Conservation (phyloP, 208 protist species). For the Trypanosoma theileri region DNA sequence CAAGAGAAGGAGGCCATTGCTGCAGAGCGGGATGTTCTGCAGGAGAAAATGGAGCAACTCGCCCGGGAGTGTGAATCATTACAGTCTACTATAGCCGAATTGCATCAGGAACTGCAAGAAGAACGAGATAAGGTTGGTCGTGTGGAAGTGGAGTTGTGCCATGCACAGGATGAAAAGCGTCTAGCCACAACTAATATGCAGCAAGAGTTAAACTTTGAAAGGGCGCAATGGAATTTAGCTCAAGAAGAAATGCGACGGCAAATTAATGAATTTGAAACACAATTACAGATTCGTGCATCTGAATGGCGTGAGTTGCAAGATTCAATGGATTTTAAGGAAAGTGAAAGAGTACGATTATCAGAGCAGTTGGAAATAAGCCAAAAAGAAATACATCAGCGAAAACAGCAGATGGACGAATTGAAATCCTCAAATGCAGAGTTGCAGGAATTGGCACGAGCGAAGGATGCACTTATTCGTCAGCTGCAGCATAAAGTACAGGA, state of each 20-base stretch:
- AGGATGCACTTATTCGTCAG: slow-evolving; percentile 14
- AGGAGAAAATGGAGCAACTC: slow-evolving; percentile 27
- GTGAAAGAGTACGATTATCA: slow-evolving; percentile 30
- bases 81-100: slow-evolving; percentile 29
- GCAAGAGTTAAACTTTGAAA: slow-evolving; percentile 29
- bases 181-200: slow-evolving; percentile 22
- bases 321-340: slow-evolving; percentile 15
- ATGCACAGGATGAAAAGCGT: slow-evolving; percentile 45
- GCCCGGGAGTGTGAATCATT: slow-evolving; percentile 26
- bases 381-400: slow-evolving; percentile 3
- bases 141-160: slow-evolving; percentile 52
- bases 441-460: slow-evolving; percentile 1
- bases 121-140: slow-evolving; percentile 35
- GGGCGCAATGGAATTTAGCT: slow-evolving; percentile 27
- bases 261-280: slow-evolving; percentile 21
- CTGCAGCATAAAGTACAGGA: slow-evolving; percentile 20
- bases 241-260: slow-evolving; percentile 28
- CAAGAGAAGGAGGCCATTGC: slow-evolving; percentile 25
- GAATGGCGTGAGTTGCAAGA: slow-evolving; percentile 27
- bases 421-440: neutral
- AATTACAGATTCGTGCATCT: slow-evolving; percentile 7
- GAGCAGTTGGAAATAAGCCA: slow-evolving; percentile 23
- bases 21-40: slow-evolving; percentile 31
- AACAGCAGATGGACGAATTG: neutral
- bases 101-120: slow-evolving; percentile 41